Conservation (phyloP, 768 basidiomycete species). For the Tulasnella sp. region DNA sequence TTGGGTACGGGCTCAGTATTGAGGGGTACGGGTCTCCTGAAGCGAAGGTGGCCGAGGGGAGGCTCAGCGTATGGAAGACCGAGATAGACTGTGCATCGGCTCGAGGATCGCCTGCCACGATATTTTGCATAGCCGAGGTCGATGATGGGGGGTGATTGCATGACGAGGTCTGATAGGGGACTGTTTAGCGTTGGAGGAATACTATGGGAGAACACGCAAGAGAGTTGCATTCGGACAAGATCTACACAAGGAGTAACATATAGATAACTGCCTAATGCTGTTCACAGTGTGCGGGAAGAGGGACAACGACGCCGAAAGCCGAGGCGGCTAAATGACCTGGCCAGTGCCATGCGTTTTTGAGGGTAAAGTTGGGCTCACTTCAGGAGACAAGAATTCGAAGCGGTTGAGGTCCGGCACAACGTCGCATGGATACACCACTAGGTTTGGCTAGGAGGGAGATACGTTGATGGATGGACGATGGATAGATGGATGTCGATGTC, state of each 20-base stretch:
- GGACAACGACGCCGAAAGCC: not conserved
- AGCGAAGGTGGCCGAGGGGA: constrained; percentile 37
- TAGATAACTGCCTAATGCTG: not conserved
- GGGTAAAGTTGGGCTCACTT: constrained; percentile 8
- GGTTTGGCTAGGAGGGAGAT: not conserved
- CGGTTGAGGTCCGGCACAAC: constrained; percentile 7
- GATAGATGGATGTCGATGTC: constrained; percentile 6
- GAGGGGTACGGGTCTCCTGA: constrained; percentile 50
- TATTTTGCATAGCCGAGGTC: constrained; percentile 59
- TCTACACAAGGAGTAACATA: not conserved
- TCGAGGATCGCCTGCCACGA: constrained; percentile 36
- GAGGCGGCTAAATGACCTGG: not conserved
- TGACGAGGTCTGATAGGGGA: not conserved
- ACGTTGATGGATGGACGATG: not conserved
- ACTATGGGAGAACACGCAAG: not conserved
- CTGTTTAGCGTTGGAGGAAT: not conserved
- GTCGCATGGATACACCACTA: not conserved
- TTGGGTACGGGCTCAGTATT: constrained; percentile 38
- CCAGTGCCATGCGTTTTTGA: not conserved
- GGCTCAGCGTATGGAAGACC: constrained; percentile 42
- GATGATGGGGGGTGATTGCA: constrained; percentile 33
- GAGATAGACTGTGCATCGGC: constrained; percentile 45
- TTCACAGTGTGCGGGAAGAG: not conserved
- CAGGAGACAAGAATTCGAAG: constrained; percentile 12
- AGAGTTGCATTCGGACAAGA: not conserved